Percentiles rank a stretch among this genome's conserved stretches.
These are phyloP conservation scores for Leccinum fuscescens DNA, from an alignment of 1,284 basidiomycete species.

Conservation along the genomic window DNA sequence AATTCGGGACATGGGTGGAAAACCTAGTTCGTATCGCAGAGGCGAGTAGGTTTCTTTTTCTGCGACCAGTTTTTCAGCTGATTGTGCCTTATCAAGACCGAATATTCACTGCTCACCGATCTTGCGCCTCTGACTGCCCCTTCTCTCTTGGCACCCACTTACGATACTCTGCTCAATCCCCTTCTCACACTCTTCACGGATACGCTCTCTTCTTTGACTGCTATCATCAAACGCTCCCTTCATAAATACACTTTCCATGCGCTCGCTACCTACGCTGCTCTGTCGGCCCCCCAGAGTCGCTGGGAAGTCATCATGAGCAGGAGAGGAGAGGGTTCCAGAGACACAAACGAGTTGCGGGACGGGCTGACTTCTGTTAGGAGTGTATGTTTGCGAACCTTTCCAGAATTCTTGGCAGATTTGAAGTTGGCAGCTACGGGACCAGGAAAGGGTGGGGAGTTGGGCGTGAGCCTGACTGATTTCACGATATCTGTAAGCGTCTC, in stretches of 20 bases:
- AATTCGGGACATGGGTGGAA: conserved; percentile 68
- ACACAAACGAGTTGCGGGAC: conserved; percentile 69
- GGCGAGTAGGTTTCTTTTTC: conserved; percentile 36
- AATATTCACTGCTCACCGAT: conserved; percentile 60
- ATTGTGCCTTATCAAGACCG: conserved; percentile 32
- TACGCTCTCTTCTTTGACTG: conserved; percentile 59
- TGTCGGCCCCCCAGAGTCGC: conserved; percentile 51
- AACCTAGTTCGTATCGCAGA: conserved; percentile 60
- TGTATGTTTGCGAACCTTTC: conserved; percentile 74
- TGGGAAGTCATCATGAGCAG: conserved; percentile 67
- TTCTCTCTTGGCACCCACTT: conserved; percentile 52
- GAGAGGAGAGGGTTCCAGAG: conserved; percentile 39
- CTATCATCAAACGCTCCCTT: conserved; percentile 77
- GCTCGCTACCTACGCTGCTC: conserved; percentile 59
- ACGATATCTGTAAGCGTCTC: conserved; percentile 49
- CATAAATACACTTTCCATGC: conserved; percentile 83
- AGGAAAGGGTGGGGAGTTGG: conserved; percentile 47
- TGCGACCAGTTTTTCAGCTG: neutral
- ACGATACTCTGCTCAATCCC: conserved; percentile 58
- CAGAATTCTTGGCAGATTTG: conserved; percentile 74
- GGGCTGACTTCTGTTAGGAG: conserved; percentile 60
- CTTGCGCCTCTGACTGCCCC: conserved; percentile 57
- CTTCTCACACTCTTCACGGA: conserved; percentile 60
- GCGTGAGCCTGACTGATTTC: conserved; percentile 64
- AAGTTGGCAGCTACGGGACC: conserved; percentile 53